These are phyloP conservation scores for Fusarium abutilonis DNA, from an alignment of 2,329 filamentous ascomycete genomes.

Conservation along the genomic window DNA sequence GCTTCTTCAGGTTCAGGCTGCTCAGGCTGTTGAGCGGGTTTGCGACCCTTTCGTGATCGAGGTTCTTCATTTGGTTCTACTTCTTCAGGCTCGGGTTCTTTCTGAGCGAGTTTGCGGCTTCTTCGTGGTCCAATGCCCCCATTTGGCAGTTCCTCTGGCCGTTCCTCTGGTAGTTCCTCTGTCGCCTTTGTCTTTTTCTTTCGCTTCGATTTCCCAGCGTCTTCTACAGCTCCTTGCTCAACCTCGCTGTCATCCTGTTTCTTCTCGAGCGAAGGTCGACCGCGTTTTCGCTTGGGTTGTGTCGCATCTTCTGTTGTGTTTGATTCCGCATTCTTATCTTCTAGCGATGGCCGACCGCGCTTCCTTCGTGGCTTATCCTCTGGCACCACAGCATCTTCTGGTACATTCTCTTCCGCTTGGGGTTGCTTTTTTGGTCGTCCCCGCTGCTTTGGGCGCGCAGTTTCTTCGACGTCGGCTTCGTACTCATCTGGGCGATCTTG, in stretches of 20 bases:
- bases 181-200: constrained; percentile 24
- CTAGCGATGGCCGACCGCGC: constrained; percentile 45
- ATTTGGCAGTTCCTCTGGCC: constrained; percentile 18
- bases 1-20: constrained; percentile 22
- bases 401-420: constrained; percentile 8
- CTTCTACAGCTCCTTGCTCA: constrained; percentile 6
- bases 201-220: constrained; percentile 29
- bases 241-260: constrained; percentile 10
- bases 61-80: constrained; percentile 16
- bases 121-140: constrained; percentile 25
- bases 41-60: constrained; percentile 25
- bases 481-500: constrained; percentile 38
- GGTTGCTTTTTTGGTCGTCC: constrained; percentile 29
- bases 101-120: constrained; percentile 17
- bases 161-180: constrained; percentile 21
- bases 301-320: constrained; percentile 29
- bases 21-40: constrained; percentile 12
- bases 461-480: constrained; percentile 43
- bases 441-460: constrained; percentile 36
- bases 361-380: constrained; percentile 36
- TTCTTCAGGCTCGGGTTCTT: constrained; percentile 7
- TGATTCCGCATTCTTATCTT: constrained; percentile 20
- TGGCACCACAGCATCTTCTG: constrained; percentile 14
- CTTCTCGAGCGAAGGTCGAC: constrained; percentile 46
- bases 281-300: constrained; percentile 51